phyloP scores from a whole-genome alignment of 495 filamentous ascomycete species.

The Penicillium desertorum region DNA sequence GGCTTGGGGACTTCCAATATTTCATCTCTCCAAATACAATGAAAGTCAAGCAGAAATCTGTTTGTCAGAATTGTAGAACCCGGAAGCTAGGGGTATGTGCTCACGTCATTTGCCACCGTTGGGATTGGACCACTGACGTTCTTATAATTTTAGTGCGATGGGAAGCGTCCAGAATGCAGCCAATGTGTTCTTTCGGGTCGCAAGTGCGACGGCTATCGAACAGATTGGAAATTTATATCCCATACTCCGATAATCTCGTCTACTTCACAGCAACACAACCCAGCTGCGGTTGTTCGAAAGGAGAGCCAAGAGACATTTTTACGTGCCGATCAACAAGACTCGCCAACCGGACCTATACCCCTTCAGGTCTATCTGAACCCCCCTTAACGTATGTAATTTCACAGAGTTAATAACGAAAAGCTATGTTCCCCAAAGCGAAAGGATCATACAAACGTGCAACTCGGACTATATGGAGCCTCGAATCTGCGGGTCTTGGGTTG shows the following conservation, averaged over 20 bases:
- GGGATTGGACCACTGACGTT: not conserved
- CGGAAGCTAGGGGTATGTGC: constrained; percentile 26
- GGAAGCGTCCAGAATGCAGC: constrained; percentile 24
- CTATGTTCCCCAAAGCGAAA: constrained; percentile 14
- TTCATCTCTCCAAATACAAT: constrained; percentile 5
- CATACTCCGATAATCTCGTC: constrained; percentile 1
- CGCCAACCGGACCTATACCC: not conserved
- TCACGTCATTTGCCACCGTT: not conserved
- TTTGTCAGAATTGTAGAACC: constrained; percentile 27
- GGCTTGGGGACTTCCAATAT: not conserved
- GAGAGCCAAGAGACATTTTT: too few species aligned
- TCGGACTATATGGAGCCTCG: not conserved
- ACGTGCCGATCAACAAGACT: not conserved
- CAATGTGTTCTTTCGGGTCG: constrained; percentile 23
- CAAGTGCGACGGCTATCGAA: constrained; percentile 22
- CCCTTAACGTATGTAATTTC: too few species aligned
- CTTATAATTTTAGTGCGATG: constrained; percentile 23
- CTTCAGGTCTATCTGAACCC: too few species aligned
- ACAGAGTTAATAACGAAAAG: constrained; percentile 6
- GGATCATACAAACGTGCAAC: not conserved
- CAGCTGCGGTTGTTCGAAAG: too few species aligned
- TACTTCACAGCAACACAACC: too few species aligned
- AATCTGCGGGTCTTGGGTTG: constrained; percentile 31
- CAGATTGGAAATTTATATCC: constrained; percentile 24
- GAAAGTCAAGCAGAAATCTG: constrained; percentile 26